Evolutionary conservation across 2,329 filamentous ascomycete species (phyloP).

Genomic region (Epichloe coenophiala): DNA sequence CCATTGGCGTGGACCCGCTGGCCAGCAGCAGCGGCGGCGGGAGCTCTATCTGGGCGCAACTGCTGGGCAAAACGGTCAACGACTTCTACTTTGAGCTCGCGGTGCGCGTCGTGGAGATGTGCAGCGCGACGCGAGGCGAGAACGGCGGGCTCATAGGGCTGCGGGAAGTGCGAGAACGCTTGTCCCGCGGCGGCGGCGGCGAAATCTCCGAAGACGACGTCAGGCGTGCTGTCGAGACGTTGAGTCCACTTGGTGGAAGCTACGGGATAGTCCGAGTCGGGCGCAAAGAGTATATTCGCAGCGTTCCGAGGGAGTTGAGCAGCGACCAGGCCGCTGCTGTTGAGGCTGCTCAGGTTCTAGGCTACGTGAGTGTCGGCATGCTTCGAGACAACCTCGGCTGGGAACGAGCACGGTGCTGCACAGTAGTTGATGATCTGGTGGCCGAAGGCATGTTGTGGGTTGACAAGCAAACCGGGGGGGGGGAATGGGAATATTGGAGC

Average conservation of each 20-base stretch:
- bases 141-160: conserved; percentile 88
- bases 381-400: conserved; percentile 74
- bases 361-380: conserved; percentile 84
- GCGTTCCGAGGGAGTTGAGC: conserved; percentile 88
- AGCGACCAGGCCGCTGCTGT: conserved; percentile 86
- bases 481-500: conserved; percentile 89
- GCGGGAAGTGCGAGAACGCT: conserved; percentile 62
- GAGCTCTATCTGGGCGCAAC: conserved; percentile 78
- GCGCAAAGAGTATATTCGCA: conserved; percentile 74
- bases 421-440: conserved; percentile 80
- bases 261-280: conserved; percentile 80
- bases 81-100: conserved; percentile 98
- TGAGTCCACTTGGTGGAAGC: conserved; percentile 76
- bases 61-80: conserved; percentile 82
- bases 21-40: conserved; percentile 35
- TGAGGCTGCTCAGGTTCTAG: conserved; percentile 79
- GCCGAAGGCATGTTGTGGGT: conserved; percentile 89
- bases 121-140: conserved; percentile 69
- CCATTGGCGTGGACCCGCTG: conserved; percentile 90
- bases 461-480: conserved; percentile 58
- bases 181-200: conserved; percentile 55
- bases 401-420: conserved; percentile 73
- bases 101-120: conserved; percentile 90
- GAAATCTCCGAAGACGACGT: conserved; percentile 89
- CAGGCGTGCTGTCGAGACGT: conserved; percentile 71